Evolutionary conservation across 352 stramenopile genomes (phyloP).

Genomic region (Globisporangium alternatum): DNA sequence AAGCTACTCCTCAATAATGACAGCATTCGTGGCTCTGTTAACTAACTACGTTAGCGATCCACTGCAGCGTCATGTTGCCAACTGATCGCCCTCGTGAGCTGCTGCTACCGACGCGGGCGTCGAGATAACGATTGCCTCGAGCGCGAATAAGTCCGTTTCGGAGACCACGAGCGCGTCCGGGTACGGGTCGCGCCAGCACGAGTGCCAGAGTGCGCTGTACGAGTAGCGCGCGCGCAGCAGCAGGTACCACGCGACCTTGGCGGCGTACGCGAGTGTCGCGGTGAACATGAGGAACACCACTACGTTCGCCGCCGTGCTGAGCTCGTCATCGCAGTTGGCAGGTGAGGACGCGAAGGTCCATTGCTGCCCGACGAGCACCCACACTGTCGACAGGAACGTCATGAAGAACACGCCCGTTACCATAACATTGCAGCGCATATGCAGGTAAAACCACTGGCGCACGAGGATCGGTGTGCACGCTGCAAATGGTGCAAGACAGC

Average conservation of each 20-base stretch:
- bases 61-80: too few species aligned
- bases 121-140: conserved; percentile 20
- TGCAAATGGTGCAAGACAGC: conserved; percentile 29
- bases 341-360: conserved; percentile 37
- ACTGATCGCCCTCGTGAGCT: background rate
- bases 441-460: conserved; percentile 42
- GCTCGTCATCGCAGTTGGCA: conserved; percentile 29
- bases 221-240: conserved; percentile 29
- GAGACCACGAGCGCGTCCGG: conserved; percentile 23
- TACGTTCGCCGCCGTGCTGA: conserved; percentile 29
- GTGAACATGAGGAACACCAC: conserved; percentile 33
- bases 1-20: too few species aligned
- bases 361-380: conserved; percentile 28
- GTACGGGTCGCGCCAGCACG: conserved; percentile 33
- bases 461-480: conserved; percentile 30
- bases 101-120: background rate
- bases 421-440: conserved; percentile 25
- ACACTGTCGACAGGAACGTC: conserved; percentile 24
- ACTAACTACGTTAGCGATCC: background rate
- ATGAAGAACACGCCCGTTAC: conserved; percentile 18
- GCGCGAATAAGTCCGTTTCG: conserved; percentile 23
- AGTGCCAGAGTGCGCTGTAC: conserved; percentile 29
- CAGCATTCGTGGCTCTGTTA: background rate
- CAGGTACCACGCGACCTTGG: conserved; percentile 42
- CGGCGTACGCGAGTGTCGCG: conserved; percentile 27